Evolutionary conservation across 345 rosid species (phyloP).

Genomic region (Angophora floribunda): DNA sequence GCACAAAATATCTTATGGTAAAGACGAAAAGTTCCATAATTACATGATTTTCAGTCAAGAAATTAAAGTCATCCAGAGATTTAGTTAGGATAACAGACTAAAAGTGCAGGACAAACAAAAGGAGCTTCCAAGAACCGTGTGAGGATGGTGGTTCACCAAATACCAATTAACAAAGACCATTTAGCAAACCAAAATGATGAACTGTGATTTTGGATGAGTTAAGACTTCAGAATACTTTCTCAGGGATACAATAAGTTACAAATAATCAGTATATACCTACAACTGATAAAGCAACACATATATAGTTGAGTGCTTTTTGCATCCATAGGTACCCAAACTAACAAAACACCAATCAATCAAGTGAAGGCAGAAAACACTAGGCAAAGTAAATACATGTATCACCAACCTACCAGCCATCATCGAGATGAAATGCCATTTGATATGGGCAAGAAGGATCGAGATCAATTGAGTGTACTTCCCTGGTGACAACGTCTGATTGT

Average conservation of each 20-base stretch:
- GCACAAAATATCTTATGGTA: not conserved
- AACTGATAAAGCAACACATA: not conserved
- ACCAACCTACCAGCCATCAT: conserved; percentile 81
- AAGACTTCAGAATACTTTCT: not conserved
- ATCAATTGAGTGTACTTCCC: conserved; percentile 74
- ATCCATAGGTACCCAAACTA: not conserved
- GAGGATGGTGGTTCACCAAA: not conserved
- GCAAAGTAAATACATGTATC: not conserved
- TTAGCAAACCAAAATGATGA: not conserved
- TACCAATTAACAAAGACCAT: not conserved
- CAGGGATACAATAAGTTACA: not conserved
- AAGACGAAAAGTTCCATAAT: not conserved
- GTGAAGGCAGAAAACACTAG: not conserved
- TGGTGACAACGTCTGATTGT: conserved; percentile 70
- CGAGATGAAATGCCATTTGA: conserved; percentile 90
- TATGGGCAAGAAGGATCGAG: conserved; percentile 73
- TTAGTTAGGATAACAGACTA: not conserved
- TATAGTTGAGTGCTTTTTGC: not conserved
- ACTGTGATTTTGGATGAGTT: not conserved
- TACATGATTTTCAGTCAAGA: not conserved
- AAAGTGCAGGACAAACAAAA: not conserved
- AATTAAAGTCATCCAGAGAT: not conserved
- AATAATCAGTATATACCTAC: not conserved
- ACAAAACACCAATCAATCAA: not conserved
- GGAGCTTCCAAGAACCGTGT: not conserved